Conservation (phyloP, 2,329 filamentous ascomycete species). For the Zasmidium cellare region DNA sequence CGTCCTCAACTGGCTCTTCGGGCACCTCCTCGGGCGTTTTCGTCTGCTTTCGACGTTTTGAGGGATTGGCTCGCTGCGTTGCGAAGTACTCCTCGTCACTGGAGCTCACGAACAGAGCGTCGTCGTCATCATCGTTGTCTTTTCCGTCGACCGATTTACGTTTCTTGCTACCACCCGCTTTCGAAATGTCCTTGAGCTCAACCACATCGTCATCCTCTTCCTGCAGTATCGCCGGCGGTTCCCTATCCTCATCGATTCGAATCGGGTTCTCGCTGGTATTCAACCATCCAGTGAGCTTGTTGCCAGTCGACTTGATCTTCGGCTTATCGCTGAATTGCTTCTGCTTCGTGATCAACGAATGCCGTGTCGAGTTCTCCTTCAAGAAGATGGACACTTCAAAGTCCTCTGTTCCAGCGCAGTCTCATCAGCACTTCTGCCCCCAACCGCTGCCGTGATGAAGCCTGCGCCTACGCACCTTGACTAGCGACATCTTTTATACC, state of each 20-base stretch:
- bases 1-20: slow-evolving; percentile 25
- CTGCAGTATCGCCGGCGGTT: slow-evolving; percentile 47
- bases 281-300: slow-evolving; percentile 50
- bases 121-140: slow-evolving; percentile 27
- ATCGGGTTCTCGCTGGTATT: slow-evolving; percentile 44
- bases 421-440: not conserved
- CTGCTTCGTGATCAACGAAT: slow-evolving; percentile 82
- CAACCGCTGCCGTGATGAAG: not conserved
- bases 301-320: slow-evolving; percentile 46
- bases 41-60: slow-evolving; percentile 23
- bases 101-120: slow-evolving; percentile 38
- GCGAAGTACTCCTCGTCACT: slow-evolving; percentile 38
- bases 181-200: slow-evolving; percentile 59
- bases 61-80: slow-evolving; percentile 29
- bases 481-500: slow-evolving; percentile 84
- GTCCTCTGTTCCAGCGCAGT: slow-evolving; percentile 60
- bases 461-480: slow-evolving; percentile 40
- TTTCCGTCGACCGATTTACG: slow-evolving; percentile 17
- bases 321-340: slow-evolving; percentile 63
- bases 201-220: slow-evolving; percentile 59
- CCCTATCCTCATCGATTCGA: slow-evolving; percentile 44
- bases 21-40: slow-evolving; percentile 24
- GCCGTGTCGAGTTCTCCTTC: slow-evolving; percentile 79
- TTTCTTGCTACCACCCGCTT: slow-evolving; percentile 31
- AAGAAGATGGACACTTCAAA: slow-evolving; percentile 95